Evolutionary conservation across 768 basidiomycete genomes (phyloP).

Genomic region (Leccinum barrowsii): DNA sequence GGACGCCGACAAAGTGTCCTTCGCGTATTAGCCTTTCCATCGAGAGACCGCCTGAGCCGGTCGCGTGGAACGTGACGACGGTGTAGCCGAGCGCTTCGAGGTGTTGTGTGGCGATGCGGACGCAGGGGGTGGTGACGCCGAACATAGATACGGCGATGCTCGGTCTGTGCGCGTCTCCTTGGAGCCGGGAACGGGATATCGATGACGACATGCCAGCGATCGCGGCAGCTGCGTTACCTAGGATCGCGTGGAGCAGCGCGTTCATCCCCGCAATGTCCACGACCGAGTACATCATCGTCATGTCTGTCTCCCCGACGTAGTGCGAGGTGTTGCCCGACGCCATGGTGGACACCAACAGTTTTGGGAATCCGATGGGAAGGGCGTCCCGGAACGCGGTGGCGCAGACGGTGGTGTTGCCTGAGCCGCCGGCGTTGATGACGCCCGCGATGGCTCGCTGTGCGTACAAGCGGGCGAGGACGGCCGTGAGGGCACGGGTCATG

Average conservation of each 20-base stretch:
- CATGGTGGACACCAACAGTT: constrained; percentile 31
- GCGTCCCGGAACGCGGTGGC: constrained; percentile 20
- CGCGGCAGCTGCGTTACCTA: constrained; percentile 29
- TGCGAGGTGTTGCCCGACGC: constrained; percentile 22
- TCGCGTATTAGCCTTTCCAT: constrained; percentile 31
- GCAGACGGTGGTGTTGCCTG: constrained; percentile 26
- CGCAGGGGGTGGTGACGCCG: constrained; percentile 24
- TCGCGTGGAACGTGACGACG: constrained; percentile 26
- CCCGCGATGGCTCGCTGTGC: constrained; percentile 14
- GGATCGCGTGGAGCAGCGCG: constrained; percentile 15
- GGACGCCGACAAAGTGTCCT: constrained; percentile 23
- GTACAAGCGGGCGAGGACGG: constrained; percentile 14
- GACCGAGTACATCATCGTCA: constrained; percentile 32
- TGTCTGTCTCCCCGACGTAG: constrained; percentile 32
- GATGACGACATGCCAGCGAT: constrained; percentile 15
- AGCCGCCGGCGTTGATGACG: constrained; percentile 23
- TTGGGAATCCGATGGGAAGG: constrained; percentile 29
- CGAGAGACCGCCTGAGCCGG: constrained; percentile 26
- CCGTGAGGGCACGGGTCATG: constrained; percentile 22
- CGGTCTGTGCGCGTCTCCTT: background rate
- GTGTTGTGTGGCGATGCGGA: constrained; percentile 15
- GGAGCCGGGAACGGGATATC: constrained; percentile 4
- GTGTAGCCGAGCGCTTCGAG: constrained; percentile 25
- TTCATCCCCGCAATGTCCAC: constrained; percentile 31
- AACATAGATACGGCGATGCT: constrained; percentile 28